Conservation (phyloP, 352 stramenopile species). For the Phytopythium delawarense region DNA sequence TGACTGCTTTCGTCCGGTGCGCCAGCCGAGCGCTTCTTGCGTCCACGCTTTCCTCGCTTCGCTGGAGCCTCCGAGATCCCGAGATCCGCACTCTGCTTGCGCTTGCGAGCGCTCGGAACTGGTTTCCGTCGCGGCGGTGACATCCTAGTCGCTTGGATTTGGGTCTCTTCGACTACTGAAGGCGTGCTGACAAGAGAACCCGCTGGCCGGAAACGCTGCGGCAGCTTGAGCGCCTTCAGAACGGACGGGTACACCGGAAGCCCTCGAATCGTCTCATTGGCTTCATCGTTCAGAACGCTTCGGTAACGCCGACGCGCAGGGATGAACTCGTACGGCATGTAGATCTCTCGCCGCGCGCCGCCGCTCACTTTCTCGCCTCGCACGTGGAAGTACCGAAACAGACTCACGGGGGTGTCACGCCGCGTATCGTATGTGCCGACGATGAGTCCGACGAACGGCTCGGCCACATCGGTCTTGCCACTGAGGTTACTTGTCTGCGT, state of each 20-base stretch:
- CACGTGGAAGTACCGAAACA: conserved; percentile 86
- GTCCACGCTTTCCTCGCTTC: conserved; percentile 29
- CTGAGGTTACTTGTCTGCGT: conserved; percentile 6
- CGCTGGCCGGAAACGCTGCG: conserved; percentile 18
- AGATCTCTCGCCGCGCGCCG: conserved; percentile 38
- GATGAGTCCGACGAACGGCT: conserved; percentile 94
- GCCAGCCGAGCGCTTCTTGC: conserved; percentile 3
- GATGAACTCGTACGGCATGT: conserved; percentile 70
- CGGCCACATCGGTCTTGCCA: conserved; percentile 23
- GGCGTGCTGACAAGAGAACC: conserved; percentile 4
- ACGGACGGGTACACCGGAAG: conserved; percentile 45
- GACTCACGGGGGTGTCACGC: conserved; percentile 57
- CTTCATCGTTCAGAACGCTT: conserved; percentile 43
- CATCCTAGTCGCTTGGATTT: conserved; percentile 4
- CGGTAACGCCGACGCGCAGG: conserved; percentile 46
- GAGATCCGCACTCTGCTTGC: conserved; percentile 30
- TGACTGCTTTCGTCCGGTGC: conserved; percentile 11
- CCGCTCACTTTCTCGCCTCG: conserved; percentile 65
- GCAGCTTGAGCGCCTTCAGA: conserved; percentile 6
- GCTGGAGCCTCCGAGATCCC: conserved; percentile 10
- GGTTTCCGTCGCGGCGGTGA: conserved; percentile 15
- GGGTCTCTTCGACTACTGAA: conserved; percentile 1
- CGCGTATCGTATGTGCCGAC: conserved; percentile 91
- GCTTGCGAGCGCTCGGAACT: conserved; percentile 18
- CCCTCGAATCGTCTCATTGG: conserved; percentile 18